Percentiles rank a stretch among this genome's conserved stretches.
Evolutionary conservation across 176 grass and related monocot genomes (phyloP).

Genomic region (Musa beccarii): DNA sequence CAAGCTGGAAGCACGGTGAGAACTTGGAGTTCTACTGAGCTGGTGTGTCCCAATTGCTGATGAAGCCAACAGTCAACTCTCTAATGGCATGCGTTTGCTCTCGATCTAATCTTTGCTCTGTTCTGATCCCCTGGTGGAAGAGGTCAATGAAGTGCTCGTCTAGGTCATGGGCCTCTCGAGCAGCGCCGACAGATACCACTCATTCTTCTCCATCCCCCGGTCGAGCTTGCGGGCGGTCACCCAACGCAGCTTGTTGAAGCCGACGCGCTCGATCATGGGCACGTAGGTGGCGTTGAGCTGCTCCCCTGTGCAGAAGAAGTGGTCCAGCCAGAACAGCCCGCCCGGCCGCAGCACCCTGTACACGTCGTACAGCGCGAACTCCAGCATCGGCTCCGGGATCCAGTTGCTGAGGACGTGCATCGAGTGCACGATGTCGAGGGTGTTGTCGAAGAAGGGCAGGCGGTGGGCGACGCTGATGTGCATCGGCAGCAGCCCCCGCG

Average conservation of each 20-base stretch:
- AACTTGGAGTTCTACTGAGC: no score
- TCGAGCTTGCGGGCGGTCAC: constrained; percentile 55
- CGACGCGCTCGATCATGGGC: constrained; percentile 54
- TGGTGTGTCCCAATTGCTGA: no score
- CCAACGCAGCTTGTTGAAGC: constrained; percentile 59
- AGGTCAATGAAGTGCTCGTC: neutral
- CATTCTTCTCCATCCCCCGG: constrained; percentile 59
- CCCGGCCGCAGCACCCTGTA: constrained; percentile 67
- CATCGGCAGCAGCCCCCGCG: constrained; percentile 56
- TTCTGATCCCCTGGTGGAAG: no score
- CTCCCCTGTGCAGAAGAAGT: constrained; percentile 63
- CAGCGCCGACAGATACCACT: constrained; percentile 82
- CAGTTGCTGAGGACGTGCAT: constrained; percentile 69
- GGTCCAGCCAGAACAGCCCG: constrained; percentile 82
- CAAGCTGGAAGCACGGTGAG: no score
- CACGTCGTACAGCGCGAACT: constrained; percentile 62
- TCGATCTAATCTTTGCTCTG: no score
- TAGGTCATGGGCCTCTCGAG: constrained; percentile 69
- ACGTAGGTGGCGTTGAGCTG: constrained; percentile 68
- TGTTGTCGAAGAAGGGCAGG: constrained; percentile 58
- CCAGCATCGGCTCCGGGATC: constrained; percentile 54
- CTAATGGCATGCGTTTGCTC: no score
- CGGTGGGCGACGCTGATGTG: constrained; percentile 59
- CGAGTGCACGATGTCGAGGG: constrained; percentile 75
- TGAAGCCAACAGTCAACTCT: no score